A percentile compares a stretch with the other conserved stretches of the same genome.
Evolutionary conservation across 2,329 filamentous ascomycete genomes (phyloP).

Genomic region (Ophiocordyceps camponoti-floridani): DNA sequence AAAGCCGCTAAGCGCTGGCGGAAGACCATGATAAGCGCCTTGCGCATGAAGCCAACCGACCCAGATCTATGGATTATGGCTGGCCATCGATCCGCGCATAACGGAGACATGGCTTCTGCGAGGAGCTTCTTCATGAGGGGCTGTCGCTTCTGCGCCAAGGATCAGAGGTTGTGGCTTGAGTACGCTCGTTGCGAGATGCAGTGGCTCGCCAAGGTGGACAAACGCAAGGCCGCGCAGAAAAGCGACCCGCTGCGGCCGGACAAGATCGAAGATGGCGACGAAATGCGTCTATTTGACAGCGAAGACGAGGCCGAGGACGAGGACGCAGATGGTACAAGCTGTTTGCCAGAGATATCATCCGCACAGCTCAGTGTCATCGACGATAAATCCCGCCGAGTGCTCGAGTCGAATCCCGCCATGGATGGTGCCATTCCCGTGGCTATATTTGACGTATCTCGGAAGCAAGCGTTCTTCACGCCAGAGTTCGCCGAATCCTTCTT

Average conservation of each 20-base stretch:
- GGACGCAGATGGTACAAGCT: conserved; percentile 18
- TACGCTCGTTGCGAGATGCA: conserved; percentile 87
- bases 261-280: conserved; percentile 28
- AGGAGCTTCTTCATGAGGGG: conserved; percentile 77
- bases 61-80: conserved; percentile 76
- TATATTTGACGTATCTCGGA: conserved; percentile 74
- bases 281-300: conserved; percentile 22
- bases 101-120: conserved; percentile 76
- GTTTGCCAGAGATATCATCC: conserved; percentile 25
- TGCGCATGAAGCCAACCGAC: conserved; percentile 74
- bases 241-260: conserved; percentile 25
- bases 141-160: conserved; percentile 69
- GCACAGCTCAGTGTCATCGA: conserved; percentile 25
- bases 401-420: conserved; percentile 65
- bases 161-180: conserved; percentile 65
- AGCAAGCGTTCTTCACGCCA: conserved; percentile 52
- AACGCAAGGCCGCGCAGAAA: conserved; percentile 39
- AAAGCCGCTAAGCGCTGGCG: conserved; percentile 50
- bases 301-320: conserved; percentile 28
- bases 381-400: conserved; percentile 24
- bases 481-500: conserved; percentile 62
- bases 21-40: conserved; percentile 44
- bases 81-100: conserved; percentile 55
- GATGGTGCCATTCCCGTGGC: conserved; percentile 87
- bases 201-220: conserved; percentile 68